These are phyloP conservation scores for Silene conica DNA, from an alignment of 148 eudicot genomes.

Conservation along the genomic window DNA sequence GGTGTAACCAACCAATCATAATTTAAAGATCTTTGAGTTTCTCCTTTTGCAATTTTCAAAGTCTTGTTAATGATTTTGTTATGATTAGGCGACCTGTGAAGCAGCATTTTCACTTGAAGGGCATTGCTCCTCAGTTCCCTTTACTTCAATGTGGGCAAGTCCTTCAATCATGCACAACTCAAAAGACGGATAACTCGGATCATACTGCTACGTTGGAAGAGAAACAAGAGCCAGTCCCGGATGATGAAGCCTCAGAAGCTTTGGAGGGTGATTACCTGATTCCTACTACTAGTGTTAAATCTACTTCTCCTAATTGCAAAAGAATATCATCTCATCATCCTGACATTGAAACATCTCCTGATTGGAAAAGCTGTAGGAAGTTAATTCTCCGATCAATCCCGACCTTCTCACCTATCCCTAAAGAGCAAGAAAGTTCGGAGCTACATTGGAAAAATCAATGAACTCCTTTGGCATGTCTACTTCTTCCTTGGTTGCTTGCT, in stretches of 20 bases:
- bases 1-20: no score
- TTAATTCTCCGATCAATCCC: slow-evolving; percentile 41
- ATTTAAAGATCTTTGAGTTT: no score
- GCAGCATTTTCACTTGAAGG: slow-evolving; percentile 27
- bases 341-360: slow-evolving; percentile 28
- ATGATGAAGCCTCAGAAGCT: slow-evolving; percentile 22
- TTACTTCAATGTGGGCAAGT: slow-evolving; percentile 4
- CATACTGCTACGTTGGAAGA: background rate
- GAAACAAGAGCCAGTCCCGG: slow-evolving; percentile 13
- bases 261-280: slow-evolving; percentile 20
- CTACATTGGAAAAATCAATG: slow-evolving; percentile 12
- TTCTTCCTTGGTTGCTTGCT: background rate
- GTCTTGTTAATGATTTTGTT: no score
- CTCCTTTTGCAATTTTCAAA: no score
- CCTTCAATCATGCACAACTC: slow-evolving; percentile 28
- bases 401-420: slow-evolving; percentile 19
- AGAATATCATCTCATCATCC: slow-evolving; percentile 37
- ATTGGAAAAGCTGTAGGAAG: slow-evolving; percentile 37
- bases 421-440: slow-evolving; percentile 8
- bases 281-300: slow-evolving; percentile 30
- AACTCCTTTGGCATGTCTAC: background rate
- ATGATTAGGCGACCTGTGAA: slow-evolving; percentile 22
- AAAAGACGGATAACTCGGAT: slow-evolving; percentile 14
- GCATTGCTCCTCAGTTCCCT: slow-evolving; percentile 9
- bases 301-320: slow-evolving; percentile 43